Base-by-base conservation (phyloP, 345 rosid species). In the Acer negundo region DNA sequence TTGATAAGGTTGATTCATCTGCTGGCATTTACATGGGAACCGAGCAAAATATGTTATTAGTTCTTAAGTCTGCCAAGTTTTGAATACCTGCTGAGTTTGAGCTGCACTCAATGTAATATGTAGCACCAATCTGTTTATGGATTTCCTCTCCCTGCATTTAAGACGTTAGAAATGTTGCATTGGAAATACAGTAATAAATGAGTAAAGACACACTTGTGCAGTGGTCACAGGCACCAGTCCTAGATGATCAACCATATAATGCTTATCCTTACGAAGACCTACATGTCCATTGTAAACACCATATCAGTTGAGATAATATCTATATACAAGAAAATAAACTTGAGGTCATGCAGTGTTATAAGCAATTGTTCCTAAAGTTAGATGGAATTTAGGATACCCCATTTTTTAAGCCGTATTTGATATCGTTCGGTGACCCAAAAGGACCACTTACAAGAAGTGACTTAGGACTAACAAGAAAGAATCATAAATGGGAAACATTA, bases 241-340 rank as follows among this genome's bases (percentile, higher is more conserved):
- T 75, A 97, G 99, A 84, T 94, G 99, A 84, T 94, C 98, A 80
- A 95, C 93, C 85, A 94, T 82, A 85, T 96, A 96, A 82, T 89
- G 95, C 79, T 89, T 96, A 79, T 96, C 97, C 79, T 92, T 97
- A 61, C 99, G 97, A 65, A 96, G 98, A 94, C 94, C 99, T 96
- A 79, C 82, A 84, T 56, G 44, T 23, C 74, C 72, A 67, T 72
- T 82, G 68, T 67, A 51, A 80, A 73, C 22, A 64, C 79, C 71
- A 70, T 72, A 80, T 82, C 76, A 76, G 73, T 70, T 3, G 20
- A 46, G 66, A 62, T 10, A 20, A 23, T 53, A 15, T 16, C 19
- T 20, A 16, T 46, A 10, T 46, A 46, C 49, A 10, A 46, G 49
- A 46, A 46, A 46, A 46, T 53, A 53, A 53, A 53, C 19, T 53